phyloP scores from a whole-genome alignment of 768 basidiomycete species.

The Rubroboletus satanas region DNA sequence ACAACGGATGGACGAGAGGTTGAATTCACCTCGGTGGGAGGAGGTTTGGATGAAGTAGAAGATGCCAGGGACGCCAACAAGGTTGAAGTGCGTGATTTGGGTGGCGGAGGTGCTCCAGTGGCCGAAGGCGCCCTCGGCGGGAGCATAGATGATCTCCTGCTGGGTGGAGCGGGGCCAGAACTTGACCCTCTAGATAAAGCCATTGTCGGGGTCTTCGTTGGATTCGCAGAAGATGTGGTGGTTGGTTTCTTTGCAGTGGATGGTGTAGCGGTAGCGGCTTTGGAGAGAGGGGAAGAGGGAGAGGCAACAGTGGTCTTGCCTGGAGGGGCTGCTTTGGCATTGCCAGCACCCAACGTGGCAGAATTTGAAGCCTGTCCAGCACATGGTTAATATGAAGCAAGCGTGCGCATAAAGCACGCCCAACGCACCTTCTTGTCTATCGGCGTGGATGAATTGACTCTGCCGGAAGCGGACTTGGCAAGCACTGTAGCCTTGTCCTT shows the following conservation, averaged over 20 bases:
- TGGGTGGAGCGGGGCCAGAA: constrained; percentile 32
- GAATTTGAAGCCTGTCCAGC: constrained; percentile 54
- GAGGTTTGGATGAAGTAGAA: constrained; percentile 18
- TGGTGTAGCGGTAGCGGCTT: constrained; percentile 28
- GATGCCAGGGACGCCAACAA: constrained; percentile 27
- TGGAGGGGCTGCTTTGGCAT: constrained; percentile 42
- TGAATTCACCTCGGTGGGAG: constrained; percentile 21
- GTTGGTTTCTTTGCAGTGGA: constrained; percentile 29
- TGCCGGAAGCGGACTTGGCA: constrained; percentile 42
- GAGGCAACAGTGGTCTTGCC: constrained; percentile 39
- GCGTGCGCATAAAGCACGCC: constrained; percentile 15
- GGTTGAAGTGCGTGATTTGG: constrained; percentile 37
- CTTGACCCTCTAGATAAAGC: constrained; percentile 28
- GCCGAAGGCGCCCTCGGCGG: constrained; percentile 38
- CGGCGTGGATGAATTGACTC: constrained; percentile 49
- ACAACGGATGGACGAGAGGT: constrained; percentile 47
- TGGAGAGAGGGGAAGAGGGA: constrained; percentile 31
- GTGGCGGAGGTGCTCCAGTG: constrained; percentile 33
- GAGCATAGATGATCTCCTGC: constrained; percentile 30
- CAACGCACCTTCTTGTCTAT: constrained; percentile 64
- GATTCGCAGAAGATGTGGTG: constrained; percentile 27
- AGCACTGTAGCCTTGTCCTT: constrained; percentile 37
- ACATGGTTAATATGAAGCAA: constrained; percentile 28
- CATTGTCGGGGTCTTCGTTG: constrained; percentile 34
- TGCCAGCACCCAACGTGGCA: constrained; percentile 61